Percentiles rank a stretch among this genome's conserved stretches.
Conservation (phyloP, 371 early-diverging fungal species). For the Mortierella sp. region DNA sequence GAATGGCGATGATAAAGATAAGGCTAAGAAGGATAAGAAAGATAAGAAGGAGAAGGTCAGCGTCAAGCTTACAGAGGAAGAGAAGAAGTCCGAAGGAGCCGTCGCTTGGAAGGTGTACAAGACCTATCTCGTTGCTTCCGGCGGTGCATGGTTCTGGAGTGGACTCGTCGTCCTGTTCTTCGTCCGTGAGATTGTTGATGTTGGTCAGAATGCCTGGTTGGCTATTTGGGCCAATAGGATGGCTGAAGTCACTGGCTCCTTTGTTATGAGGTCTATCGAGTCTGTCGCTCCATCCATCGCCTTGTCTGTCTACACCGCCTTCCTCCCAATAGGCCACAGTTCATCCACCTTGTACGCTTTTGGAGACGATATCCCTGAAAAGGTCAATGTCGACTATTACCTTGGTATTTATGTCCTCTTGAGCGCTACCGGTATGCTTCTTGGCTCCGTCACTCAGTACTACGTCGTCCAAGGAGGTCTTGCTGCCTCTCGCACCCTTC, state of each 20-base stretch:
- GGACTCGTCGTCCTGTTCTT: conserved; percentile 62
- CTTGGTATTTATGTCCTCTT: conserved; percentile 63
- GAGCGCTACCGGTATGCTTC: conserved; percentile 53
- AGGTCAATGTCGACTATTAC: conserved; percentile 57
- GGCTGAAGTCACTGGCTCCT: conserved; percentile 26
- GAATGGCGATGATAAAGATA: conserved; percentile 28
- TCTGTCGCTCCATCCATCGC: conserved; percentile 18
- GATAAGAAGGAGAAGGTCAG: conserved; percentile 56
- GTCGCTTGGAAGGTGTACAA: conserved; percentile 72
- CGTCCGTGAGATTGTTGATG: conserved; percentile 59
- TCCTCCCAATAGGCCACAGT: conserved; percentile 10
- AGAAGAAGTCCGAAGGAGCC: conserved; percentile 74
- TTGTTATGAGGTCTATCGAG: conserved; percentile 29
- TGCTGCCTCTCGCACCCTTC: conserved; percentile 58
- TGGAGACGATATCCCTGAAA: conserved; percentile 22
- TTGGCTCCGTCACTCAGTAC: conserved; percentile 52
- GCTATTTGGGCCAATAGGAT: conserved; percentile 44
- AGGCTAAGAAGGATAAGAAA: conserved; percentile 58
- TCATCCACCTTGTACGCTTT: conserved; percentile 16
- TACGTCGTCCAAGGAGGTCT: conserved; percentile 62
- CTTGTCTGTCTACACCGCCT: conserved; percentile 32
- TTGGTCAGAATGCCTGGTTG: conserved; percentile 60
- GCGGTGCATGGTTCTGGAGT: conserved; percentile 69
- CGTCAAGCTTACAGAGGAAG: conserved; percentile 73
- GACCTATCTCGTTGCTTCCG: conserved; percentile 74